Evolutionary conservation across 2,329 filamentous ascomycete species (phyloP).

Genomic region (Fonsecaea pugnacius): DNA sequence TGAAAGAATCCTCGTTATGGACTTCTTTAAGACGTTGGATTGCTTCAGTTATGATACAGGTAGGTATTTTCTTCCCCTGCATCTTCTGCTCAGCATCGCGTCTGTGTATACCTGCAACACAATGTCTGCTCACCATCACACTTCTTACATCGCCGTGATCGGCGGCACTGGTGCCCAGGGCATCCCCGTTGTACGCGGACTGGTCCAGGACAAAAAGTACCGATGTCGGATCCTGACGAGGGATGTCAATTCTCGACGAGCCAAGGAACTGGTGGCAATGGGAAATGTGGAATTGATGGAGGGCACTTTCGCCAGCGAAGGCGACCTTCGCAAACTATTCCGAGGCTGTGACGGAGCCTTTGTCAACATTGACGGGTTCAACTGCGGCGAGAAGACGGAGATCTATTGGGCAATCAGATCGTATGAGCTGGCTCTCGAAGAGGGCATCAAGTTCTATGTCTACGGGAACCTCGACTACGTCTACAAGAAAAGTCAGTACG

Average conservation of each 20-base stretch:
- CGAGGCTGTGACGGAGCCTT: constrained; percentile 55
- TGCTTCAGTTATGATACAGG: neutral
- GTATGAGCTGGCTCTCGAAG: constrained; percentile 45
- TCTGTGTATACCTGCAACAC: neutral
- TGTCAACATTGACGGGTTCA: constrained; percentile 61
- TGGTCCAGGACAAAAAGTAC: constrained; percentile 46
- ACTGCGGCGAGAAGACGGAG: constrained; percentile 58
- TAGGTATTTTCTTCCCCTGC: neutral
- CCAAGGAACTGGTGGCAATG: constrained; percentile 49
- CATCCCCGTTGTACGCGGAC: constrained; percentile 53
- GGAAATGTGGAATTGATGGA: constrained; percentile 54
- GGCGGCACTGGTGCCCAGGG: constrained; percentile 60
- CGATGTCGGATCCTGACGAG: constrained; percentile 55
- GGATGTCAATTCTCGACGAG: constrained; percentile 48
- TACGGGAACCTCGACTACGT: constrained; percentile 58
- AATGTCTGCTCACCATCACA: constrained; percentile 29
- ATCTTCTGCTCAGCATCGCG: neutral
- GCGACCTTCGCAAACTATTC: constrained; percentile 51
- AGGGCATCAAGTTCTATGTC: constrained; percentile 49
- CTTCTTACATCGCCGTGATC: constrained; percentile 44
- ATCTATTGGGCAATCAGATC: constrained; percentile 51
- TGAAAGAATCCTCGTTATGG: neutral
- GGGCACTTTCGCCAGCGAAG: constrained; percentile 56
- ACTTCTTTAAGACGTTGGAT: neutral
- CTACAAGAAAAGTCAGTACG: constrained; percentile 55